A percentile compares a stretch with the other conserved stretches of the same genome.
Conservation (phyloP, 2,329 filamentous ascomycete species). For the Purpureocillium takamizusanense region DNA sequence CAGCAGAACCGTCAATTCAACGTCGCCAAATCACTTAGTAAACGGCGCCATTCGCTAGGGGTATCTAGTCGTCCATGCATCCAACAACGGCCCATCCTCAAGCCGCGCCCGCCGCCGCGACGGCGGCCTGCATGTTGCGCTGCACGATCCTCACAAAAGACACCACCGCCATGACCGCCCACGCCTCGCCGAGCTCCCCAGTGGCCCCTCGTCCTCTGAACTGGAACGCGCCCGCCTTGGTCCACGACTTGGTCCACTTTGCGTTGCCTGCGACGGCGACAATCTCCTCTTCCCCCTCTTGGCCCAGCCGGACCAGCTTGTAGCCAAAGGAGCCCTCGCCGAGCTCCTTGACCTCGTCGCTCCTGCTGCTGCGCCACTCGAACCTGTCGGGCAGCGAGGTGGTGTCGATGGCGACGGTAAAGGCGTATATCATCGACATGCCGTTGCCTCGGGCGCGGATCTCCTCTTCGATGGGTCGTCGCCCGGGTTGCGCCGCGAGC, state of each 20-base stretch:
- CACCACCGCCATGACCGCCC: slow-evolving; percentile 32
- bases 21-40: too few relatives aligned
- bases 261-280: slow-evolving; percentile 27
- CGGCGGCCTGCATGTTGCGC: slow-evolving; percentile 2
- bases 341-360: slow-evolving; percentile 22
- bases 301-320: slow-evolving; percentile 20
- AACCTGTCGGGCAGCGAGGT: slow-evolving; percentile 23
- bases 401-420: slow-evolving; percentile 20
- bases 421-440: slow-evolving; percentile 10
- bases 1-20: too few relatives aligned
- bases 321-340: slow-evolving; percentile 8
- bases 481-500: slow-evolving; percentile 7
- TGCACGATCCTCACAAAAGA: slow-evolving; percentile 14
- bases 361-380: slow-evolving; percentile 32
- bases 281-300: slow-evolving; percentile 24
- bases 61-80: too few relatives aligned
- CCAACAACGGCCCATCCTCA: too few relatives aligned
- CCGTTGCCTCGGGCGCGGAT: slow-evolving; percentile 4
- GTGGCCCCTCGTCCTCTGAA: slow-evolving; percentile 29
- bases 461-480: slow-evolving; percentile 4
- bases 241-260: slow-evolving; percentile 6
- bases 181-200: slow-evolving; percentile 30
- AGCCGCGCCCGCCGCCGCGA: too few relatives aligned
- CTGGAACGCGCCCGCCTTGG: slow-evolving; percentile 23
- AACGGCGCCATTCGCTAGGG: too few relatives aligned